Conservation (phyloP, 495 filamentous ascomycete species). For the Aspergillus kassunensis region DNA sequence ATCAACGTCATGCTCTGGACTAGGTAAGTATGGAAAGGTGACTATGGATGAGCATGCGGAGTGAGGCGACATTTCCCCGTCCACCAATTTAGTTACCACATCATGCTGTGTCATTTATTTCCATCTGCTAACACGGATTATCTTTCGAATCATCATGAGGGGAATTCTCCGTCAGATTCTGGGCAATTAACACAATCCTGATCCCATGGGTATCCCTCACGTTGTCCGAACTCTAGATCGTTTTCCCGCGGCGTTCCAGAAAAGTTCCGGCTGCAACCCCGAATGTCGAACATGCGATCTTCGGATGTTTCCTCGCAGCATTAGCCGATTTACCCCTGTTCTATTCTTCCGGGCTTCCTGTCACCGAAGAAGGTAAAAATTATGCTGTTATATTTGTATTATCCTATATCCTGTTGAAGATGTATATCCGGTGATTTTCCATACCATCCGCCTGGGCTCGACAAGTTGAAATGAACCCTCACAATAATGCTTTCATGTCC, state of each 20-base stretch:
- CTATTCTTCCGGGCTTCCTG: background rate
- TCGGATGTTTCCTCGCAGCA: slow-evolving; percentile 9
- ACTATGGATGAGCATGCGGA: slow-evolving; percentile 5
- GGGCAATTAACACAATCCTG: background rate
- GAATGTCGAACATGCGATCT: slow-evolving; percentile 11
- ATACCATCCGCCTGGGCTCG: background rate
- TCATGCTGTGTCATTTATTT: slow-evolving; percentile 1
- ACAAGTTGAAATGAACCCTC: slow-evolving; percentile 20
- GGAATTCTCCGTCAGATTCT: background rate
- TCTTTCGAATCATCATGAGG: background rate
- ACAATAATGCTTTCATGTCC: slow-evolving; percentile 3
- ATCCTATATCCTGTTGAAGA: slow-evolving; percentile 12
- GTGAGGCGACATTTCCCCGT: slow-evolving; percentile 6
- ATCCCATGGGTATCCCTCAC: background rate
- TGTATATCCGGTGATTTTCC: slow-evolving; percentile 1
- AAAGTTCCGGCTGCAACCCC: slow-evolving; percentile 10
- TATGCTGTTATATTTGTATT: background rate
- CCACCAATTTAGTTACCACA: background rate
- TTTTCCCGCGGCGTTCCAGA: slow-evolving; percentile 14
- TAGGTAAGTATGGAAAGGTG: background rate
- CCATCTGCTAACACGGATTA: slow-evolving; percentile 1
- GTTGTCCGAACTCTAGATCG: background rate
- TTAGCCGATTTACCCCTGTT: background rate
- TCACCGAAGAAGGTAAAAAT: background rate
- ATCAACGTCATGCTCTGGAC: no score